phyloP scores from a whole-genome alignment of 2,329 filamentous ascomycete species.

The Helotiales sp. region DNA sequence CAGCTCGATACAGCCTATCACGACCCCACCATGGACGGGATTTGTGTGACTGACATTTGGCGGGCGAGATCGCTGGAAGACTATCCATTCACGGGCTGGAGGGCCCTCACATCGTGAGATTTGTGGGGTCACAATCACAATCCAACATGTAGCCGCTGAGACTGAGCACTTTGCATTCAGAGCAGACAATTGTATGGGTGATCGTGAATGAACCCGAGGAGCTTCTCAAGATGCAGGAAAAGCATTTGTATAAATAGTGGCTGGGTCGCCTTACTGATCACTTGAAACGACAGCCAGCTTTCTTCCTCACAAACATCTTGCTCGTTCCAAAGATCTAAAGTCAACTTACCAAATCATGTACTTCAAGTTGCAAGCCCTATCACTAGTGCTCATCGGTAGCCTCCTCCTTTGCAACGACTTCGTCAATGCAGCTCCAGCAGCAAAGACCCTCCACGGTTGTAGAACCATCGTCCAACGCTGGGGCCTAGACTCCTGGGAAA shows the following conservation, averaged over 20 bases:
- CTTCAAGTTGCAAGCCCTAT: not conserved
- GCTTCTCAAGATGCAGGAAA: not conserved
- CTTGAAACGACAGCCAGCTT: not conserved
- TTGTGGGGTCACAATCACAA: not conserved
- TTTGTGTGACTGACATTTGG: not conserved
- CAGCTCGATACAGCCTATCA: constrained; percentile 2
- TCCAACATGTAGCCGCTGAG: constrained; percentile 3
- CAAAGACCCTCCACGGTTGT: constrained; percentile 7
- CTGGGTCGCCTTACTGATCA: not conserved
- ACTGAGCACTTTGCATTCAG: not conserved
- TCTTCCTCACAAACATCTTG: not conserved
- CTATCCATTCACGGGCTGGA: not conserved
- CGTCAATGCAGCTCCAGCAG: not conserved
- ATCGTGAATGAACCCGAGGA: not conserved
- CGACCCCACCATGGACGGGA: not conserved
- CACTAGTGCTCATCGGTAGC: not conserved
- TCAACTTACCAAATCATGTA: not conserved
- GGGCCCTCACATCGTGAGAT: not conserved
- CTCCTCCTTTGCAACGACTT: not conserved
- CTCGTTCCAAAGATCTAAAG: not conserved
- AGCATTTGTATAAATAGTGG: not conserved
- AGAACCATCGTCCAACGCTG: constrained; percentile 14
- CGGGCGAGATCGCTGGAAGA: not conserved
- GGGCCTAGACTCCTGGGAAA: constrained; percentile 9
- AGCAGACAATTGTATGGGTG: not conserved